A percentile compares a stretch with the other conserved stretches of the same genome.
Evolutionary conservation across 176 grass and related monocot species (phyloP).

Genomic region (Neostapfia colusana): DNA sequence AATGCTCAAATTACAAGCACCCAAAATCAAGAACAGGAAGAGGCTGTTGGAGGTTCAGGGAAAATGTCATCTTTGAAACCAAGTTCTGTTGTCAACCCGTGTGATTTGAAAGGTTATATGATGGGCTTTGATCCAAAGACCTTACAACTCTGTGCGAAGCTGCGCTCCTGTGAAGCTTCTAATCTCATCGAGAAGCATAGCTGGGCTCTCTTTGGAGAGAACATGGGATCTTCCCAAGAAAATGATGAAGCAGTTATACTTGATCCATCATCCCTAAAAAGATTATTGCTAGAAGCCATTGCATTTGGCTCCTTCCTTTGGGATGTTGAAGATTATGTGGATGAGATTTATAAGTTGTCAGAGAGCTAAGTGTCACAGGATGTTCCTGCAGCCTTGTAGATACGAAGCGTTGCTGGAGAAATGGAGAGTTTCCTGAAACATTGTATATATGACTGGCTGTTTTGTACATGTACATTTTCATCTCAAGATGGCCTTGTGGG

Average conservation of each 20-base stretch:
- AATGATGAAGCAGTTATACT: conserved; percentile 43
- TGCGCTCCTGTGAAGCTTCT: conserved; percentile 48
- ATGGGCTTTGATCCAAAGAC: conserved; percentile 62
- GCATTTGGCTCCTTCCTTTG: conserved; percentile 73
- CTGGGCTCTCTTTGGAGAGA: conserved; percentile 47
- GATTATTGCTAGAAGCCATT: conserved; percentile 67
- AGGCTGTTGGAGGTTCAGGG: conserved; percentile 30
- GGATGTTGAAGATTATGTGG: conserved; percentile 59
- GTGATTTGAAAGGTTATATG: conserved; percentile 54
- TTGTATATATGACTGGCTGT: conserved; percentile 18
- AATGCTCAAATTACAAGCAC: conserved; percentile 38
- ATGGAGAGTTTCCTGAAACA: not conserved
- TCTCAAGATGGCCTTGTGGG: not conserved
- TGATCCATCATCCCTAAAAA: conserved; percentile 21
- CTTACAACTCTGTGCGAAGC: conserved; percentile 57
- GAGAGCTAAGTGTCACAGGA: conserved; percentile 40
- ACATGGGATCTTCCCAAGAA: conserved; percentile 26
- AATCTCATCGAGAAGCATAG: conserved; percentile 65
- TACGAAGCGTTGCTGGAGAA: not conserved
- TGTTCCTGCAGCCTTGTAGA: conserved; percentile 34
- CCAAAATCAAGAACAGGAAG: conserved; percentile 43
- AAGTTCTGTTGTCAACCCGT: conserved; percentile 36
- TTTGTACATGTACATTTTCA: conserved; percentile 16
- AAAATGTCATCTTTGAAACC: conserved; percentile 34
- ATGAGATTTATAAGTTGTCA: conserved; percentile 45